Percentiles rank a stretch among this genome's conserved stretches.
Conservation (phyloP, 2,329 filamentous ascomycete species). For the Tolypocladium nubicola region DNA sequence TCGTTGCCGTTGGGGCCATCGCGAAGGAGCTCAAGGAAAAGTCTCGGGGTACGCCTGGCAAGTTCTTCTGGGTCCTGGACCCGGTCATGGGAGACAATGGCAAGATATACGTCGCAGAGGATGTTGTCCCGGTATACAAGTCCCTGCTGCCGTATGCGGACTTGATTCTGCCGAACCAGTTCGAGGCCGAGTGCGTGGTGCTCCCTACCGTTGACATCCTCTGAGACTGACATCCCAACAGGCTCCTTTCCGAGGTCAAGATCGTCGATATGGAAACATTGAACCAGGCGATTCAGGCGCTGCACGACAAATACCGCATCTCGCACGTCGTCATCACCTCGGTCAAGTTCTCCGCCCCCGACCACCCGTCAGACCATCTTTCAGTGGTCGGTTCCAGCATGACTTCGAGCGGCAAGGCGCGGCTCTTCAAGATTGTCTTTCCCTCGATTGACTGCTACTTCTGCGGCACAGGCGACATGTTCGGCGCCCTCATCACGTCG, state of each 20-base stretch:
- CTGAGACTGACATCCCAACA: slow-evolving; percentile 23
- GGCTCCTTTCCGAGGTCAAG: slow-evolving; percentile 72
- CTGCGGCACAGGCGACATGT: slow-evolving; percentile 96
- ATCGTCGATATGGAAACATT: slow-evolving; percentile 69
- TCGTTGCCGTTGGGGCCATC: slow-evolving; percentile 76
- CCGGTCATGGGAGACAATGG: slow-evolving; percentile 98
- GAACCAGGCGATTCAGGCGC: slow-evolving; percentile 59
- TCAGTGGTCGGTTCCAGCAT: slow-evolving; percentile 71
- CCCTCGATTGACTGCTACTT: slow-evolving; percentile 89
- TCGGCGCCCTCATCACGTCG: slow-evolving; percentile 81
- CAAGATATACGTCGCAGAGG: slow-evolving; percentile 78
- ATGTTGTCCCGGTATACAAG: slow-evolving; percentile 87
- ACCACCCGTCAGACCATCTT: slow-evolving; percentile 40
- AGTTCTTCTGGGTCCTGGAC: slow-evolving; percentile 95
- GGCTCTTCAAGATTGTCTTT: slow-evolving; percentile 83
- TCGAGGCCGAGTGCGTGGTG: slow-evolving; percentile 75
- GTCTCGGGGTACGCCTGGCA: slow-evolving; percentile 51
- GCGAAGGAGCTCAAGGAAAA: slow-evolving; percentile 67
- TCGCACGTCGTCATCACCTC: slow-evolving; percentile 93
- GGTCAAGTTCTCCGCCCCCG: slow-evolving; percentile 54
- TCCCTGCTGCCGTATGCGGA: slow-evolving; percentile 70
- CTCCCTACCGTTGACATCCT: neutral
- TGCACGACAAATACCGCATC: slow-evolving; percentile 67
- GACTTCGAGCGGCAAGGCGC: slow-evolving; percentile 49
- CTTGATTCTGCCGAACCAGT: slow-evolving; percentile 90